phyloP scores from a whole-genome alignment of 2,329 filamentous ascomycete genomes.

The Parafenestella ontariensis region DNA sequence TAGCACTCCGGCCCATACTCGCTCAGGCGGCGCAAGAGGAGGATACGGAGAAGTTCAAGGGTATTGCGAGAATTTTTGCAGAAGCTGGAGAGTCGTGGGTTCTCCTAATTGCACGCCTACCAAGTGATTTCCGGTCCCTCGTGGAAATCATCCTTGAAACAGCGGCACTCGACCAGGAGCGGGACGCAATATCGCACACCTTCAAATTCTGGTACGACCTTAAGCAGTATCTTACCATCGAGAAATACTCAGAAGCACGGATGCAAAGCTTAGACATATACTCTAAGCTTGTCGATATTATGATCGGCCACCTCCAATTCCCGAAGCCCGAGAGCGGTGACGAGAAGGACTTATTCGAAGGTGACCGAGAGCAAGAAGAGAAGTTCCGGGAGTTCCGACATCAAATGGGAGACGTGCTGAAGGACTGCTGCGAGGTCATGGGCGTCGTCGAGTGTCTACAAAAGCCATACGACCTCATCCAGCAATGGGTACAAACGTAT shows the following conservation, averaged over 20 bases:
- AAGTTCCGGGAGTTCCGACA: conserved; percentile 97
- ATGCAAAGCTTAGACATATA: conserved; percentile 81
- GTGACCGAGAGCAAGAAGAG: conserved; percentile 93
- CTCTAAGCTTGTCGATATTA: conserved; percentile 87
- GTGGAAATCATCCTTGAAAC: conserved; percentile 95
- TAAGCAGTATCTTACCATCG: conserved; percentile 92
- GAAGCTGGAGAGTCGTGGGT: conserved; percentile 96
- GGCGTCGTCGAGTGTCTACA: conserved; percentile 88
- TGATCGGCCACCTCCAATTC: conserved; percentile 89
- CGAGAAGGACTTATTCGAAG: conserved; percentile 88
- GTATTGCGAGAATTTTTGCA: conserved; percentile 86
- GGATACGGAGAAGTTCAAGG: conserved; percentile 85
- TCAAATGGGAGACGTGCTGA: conserved; percentile 96
- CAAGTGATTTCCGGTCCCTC: conserved; percentile 78
- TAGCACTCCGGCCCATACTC: conserved; percentile 79
- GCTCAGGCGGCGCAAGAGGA: conserved; percentile 76
- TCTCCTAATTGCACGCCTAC: conserved; percentile 84
- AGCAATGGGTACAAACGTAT: conserved; percentile 86
- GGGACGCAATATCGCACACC: conserved; percentile 90
- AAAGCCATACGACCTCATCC: conserved; percentile 86
- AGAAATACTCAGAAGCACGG: conserved; percentile 85
- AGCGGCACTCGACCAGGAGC: conserved; percentile 82
- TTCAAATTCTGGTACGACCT: conserved; percentile 99
- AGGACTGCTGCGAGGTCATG: conserved; percentile 96
- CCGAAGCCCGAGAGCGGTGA: conserved; percentile 76